Percentiles rank a stretch among this genome's conserved stretches.
Evolutionary conservation across 345 rosid species (phyloP).

Genomic region (Cardamine occulta): DNA sequence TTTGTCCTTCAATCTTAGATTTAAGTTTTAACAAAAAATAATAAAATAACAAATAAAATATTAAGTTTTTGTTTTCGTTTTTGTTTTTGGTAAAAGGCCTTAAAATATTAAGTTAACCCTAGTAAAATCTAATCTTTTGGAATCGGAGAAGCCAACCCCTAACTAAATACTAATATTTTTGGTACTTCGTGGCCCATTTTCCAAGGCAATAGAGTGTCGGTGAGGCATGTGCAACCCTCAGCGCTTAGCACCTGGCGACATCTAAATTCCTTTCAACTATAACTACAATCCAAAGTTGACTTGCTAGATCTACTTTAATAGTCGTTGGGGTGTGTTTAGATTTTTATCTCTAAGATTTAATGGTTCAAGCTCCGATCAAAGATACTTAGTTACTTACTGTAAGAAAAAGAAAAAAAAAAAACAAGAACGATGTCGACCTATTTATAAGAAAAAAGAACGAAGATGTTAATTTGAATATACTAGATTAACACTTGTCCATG

Average conservation of each 20-base stretch:
- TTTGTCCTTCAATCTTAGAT: no score
- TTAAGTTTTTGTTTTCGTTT: no score
- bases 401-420: no score
- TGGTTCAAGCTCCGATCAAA: not conserved
- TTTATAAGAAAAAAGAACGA: no score
- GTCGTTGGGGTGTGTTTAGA: not conserved
- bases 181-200: not conserved
- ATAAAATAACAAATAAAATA: no score
- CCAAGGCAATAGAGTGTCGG: conserved; percentile 15
- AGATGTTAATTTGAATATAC: no score
- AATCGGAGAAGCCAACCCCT: not conserved
- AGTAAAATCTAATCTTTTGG: not conserved
- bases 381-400: not conserved
- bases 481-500: no score
- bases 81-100: no score
- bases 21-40: no score
- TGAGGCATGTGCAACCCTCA: conserved; percentile 9
- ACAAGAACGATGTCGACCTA: no score
- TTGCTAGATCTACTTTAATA: not conserved
- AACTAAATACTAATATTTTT: not conserved
- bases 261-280: not conserved
- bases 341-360: not conserved
- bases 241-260: not conserved
- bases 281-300: not conserved
- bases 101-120: not conserved